Base-by-base conservation (phyloP, 2,329 filamentous ascomycete genomes). In the Cordyceps tenuipes region DNA sequence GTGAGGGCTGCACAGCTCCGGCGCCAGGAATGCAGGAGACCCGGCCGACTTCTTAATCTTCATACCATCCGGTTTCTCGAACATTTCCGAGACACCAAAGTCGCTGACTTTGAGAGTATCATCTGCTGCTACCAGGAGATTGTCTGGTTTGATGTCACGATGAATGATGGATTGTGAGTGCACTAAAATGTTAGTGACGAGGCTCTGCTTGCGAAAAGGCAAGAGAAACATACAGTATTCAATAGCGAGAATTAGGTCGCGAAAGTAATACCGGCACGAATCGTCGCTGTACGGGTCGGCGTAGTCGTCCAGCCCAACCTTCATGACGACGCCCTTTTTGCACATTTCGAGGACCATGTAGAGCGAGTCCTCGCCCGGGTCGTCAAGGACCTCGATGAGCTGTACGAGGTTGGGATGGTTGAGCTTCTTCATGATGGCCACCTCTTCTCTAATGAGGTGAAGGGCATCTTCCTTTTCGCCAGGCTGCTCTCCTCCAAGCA, bases 341-440 rank as follows among this genome's bases (percentile, higher is more conserved):
- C 94, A 99, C 90, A 97, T 96, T 72, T 99, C 94, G 72, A 99
- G 82, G 23, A 99, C 94, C 90, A 99, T 97, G 75, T 97, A 99
- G 13, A 99, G 76, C 3, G 92, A 96, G 72, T 99, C 94, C 70
- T 97, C 91, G 52, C 93, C 87, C 0, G 94, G 93, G 69, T 97
- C 94, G 71, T 97, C 94, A 56, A 99, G 78, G 3, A 99, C 94
- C 74, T 99, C 94, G 65, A 96, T 90, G 55, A 99, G 77, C 50
- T 89, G 86, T 15, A 97, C 93, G n/a, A 99, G 78, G 69, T 97
- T 99, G 31, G 86, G 88, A 69, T 99, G 94, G 69, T 97, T 87
- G 51, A 97, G 81, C 75, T 97, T 97, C 79, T 97, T 99, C 92
- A 99, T 97, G 70, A 97, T 95, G 61, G 94, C 94, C 68, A 97